Percentiles rank a stretch among this genome's conserved stretches.
Conservation (phyloP, 225 moss, liverwort and hornwort genomes). For the Marchantia paleacea region DNA sequence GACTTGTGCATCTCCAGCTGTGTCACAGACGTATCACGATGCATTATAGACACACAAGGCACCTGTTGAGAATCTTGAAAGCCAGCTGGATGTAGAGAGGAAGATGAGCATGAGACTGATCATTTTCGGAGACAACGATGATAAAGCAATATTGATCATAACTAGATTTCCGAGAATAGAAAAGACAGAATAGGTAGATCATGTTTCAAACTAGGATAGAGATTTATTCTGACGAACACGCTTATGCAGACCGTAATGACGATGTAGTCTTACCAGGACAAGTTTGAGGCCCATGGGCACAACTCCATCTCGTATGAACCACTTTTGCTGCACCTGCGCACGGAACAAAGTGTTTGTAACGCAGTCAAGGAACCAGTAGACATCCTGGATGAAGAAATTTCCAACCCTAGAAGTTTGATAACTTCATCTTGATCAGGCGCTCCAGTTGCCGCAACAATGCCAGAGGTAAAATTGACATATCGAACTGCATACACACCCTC, state of each 20-base stretch:
- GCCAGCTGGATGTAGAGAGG: neutral
- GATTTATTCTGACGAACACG: neutral
- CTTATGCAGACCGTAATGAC: neutral
- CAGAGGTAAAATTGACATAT: neutral
- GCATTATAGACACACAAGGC: neutral
- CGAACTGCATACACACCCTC: neutral
- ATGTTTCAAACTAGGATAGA: too few species aligned
- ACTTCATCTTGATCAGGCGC: neutral
- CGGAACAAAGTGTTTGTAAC: neutral
- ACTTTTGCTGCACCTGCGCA: conserved; percentile 77
- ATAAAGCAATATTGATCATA: neutral
- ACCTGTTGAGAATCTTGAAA: neutral
- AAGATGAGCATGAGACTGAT: neutral
- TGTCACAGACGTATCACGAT: neutral
- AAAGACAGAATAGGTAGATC: too few species aligned
- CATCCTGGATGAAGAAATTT: neutral
- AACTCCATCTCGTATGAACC: conserved; percentile 86
- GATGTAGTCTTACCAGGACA: conserved; percentile 56
- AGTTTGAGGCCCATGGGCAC: conserved; percentile 75
- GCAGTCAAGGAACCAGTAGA: neutral
- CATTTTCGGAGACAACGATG: neutral
- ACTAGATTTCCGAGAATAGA: too few species aligned
- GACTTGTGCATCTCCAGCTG: conserved; percentile 81
- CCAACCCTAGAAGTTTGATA: neutral
- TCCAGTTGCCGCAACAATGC: neutral